Evolutionary conservation across 1,139 yeast genomes (phyloP), one percentile per base, ranked within the genome.

Genomic region (Debaryomycetaceae sp.): DNA sequence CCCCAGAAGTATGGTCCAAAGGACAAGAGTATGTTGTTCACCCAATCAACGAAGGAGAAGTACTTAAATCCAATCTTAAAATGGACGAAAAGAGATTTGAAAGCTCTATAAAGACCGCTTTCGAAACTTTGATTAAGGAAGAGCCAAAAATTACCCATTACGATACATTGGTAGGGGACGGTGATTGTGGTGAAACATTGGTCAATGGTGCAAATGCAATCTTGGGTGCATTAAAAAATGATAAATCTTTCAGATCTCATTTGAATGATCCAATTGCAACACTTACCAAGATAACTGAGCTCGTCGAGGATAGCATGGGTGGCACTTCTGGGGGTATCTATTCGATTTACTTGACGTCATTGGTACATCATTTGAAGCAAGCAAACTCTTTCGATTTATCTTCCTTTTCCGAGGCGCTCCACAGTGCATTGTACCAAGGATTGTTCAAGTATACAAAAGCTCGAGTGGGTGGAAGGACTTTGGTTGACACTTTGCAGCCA

Each of bases 281-380:
- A 0, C 60, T 87, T 37, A 55, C 67, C 4, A 53, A 47, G 17
- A 68, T 72, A 40, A 87, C 96, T 5, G 89, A 84, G 42, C 62
- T 85, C 22, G 88, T 89, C 16, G 97, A 91, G 56, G 83, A 82
- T 41, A 82, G 81, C 28, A 91, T 91, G 98, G 98, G 97, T 39
- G 98, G 98, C 37, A 91, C 98, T 0, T 87, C 95, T 1, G 98
- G 98, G 40, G 98, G 97, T 0, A 65, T 91, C 34, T 91, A 89
- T 60, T 85, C 96, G 3, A 91, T 91, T 42, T 87, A 71, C 63
- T 72, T 91, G 41, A 70, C 76, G 15, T 67, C 75, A 0, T 59
- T 71, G 32, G 67, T 61, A 5, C 65, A 66, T 42, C 47, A 63
- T 36, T 50, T 72, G 29, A 61, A 58, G 37, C 39, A 51, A 13